Evolutionary conservation across 306 rosid genomes (phyloP), one percentile per base, ranked within the genome.

Genomic region (Dalbergia cochinchinensis): DNA sequence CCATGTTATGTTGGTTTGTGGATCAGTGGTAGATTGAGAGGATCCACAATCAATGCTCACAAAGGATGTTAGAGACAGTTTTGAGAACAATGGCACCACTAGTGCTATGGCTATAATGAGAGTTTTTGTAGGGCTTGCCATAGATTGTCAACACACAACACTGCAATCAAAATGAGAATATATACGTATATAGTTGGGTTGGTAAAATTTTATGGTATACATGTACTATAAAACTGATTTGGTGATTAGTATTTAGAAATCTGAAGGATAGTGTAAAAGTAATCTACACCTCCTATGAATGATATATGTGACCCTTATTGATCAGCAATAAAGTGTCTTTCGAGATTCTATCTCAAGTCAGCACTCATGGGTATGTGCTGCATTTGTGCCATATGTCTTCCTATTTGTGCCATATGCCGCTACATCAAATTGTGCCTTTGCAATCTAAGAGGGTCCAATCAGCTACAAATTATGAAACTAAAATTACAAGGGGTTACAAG

Each of bases 1-100:
- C 92, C 89, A 88, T 9, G 14, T 58, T 60, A 82, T 86, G 8
- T 71, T 77, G 64, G 42, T 82, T 62, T 15, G 57, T 50, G 57
- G 57, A 62, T 84, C 87, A 0, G 63, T 84, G 78, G 35, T 42
- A 0, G 87, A 73, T 14, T 76, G 44, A 1, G 84, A 82, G 18
- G 82, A 79, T 53, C 90, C 85, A 45, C 88, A 86, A 59, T 86
- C 73, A n/a, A 86, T 86, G 70, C 89, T 86, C 45, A 79, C 73
- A 79, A 86, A 83, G 9, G 73, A 79, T 79, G 81, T 48, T 69
- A 72, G 61, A 5, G 82, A 79, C 11, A 80, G 74, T 2, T 69
- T 54, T 50, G 84, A 42, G 70, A 80, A 68, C 26, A 57, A 31
- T 63, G 76, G 67, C 55, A 84, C 12, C 6, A 14, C 70, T 33